Evolutionary conservation across 108 stramenopile genomes (phyloP).

Genomic region (Fragilaria crotonensis): DNA sequence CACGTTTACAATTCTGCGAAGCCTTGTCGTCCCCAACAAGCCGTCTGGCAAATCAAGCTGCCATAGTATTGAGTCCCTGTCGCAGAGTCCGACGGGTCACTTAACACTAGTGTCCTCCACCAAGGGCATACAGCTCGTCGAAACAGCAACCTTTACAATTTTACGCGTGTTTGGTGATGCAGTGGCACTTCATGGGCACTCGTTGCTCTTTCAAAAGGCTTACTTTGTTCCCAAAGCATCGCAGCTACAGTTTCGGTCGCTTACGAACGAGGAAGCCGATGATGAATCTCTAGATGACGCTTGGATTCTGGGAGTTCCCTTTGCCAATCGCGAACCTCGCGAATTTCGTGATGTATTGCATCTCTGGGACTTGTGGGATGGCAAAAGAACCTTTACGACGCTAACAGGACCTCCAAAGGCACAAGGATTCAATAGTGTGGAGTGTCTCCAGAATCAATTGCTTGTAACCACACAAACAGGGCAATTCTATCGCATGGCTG

Average conservation of each 20-base stretch:
- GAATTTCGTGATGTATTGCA: constrained; percentile 12
- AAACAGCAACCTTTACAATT: constrained; percentile 31
- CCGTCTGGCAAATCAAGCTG: neutral
- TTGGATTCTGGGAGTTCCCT: constrained; percentile 5
- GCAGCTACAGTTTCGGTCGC: neutral
- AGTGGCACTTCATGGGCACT: constrained; percentile 43
- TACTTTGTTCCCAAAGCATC: constrained; percentile 2
- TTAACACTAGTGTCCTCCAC: constrained; percentile 32
- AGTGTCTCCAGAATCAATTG: neutral
- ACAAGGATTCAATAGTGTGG: neutral
- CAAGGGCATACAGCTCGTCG: constrained; percentile 36
- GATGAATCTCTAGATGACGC: neutral
- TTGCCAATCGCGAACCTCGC: constrained; percentile 10
- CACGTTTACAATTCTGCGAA: neutral
- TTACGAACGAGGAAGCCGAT: neutral
- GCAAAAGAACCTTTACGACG: neutral
- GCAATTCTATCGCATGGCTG: constrained; percentile 17
- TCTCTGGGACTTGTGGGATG: constrained; percentile 12
- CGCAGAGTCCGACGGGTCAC: constrained; percentile 21
- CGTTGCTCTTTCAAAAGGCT: constrained; percentile 44
- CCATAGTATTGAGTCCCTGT: constrained; percentile 9
- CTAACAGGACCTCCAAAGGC: constrained; percentile 1
- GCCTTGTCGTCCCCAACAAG: neutral
- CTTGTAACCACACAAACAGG: constrained; percentile 22
- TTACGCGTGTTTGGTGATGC: constrained; percentile 48